A percentile compares a stretch with the other conserved stretches of the same genome.
Evolutionary conservation across 148 eudicot genomes (phyloP).

Genomic region (Fagopyrum tataricum): DNA sequence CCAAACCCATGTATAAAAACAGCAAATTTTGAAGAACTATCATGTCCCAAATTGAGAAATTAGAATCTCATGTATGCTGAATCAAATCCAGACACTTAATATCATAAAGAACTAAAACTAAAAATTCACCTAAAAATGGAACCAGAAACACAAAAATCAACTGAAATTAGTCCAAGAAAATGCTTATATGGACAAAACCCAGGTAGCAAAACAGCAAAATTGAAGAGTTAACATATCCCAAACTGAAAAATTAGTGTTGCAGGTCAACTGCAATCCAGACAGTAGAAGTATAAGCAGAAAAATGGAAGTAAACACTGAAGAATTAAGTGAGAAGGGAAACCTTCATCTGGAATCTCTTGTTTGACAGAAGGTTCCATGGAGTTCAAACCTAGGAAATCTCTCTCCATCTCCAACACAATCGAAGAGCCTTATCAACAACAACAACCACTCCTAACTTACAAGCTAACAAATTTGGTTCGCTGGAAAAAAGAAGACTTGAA

Average conservation of each 20-base stretch:
- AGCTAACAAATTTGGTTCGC: not conserved
- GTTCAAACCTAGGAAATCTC: conserved; percentile 15
- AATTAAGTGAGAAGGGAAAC: not conserved
- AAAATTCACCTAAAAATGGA: no score
- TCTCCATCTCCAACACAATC: not conserved
- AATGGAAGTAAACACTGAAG: not conserved
- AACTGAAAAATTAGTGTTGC: not conserved
- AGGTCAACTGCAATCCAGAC: not conserved
- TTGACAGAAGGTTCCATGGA: conserved; percentile 12
- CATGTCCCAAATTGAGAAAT: not conserved
- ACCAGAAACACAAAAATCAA: no score
- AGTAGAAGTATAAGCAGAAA: not conserved
- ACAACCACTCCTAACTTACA: conserved; percentile 3
- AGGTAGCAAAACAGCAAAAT: conserved; percentile 1
- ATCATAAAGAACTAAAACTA: no score
- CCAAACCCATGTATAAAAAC: not conserved
- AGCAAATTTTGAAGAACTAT: not conserved
- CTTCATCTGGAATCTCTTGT: conserved; percentile 5
- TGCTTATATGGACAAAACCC: not conserved
- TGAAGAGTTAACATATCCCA: not conserved
- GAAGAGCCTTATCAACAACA: conserved; percentile 7
- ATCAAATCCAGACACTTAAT: not conserved
- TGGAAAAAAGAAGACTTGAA: not conserved
- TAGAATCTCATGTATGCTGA: no score
- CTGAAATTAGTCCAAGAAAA: not conserved